phyloP scores from a whole-genome alignment of 768 basidiomycete genomes.

The Auriscalpium microsporum region DNA sequence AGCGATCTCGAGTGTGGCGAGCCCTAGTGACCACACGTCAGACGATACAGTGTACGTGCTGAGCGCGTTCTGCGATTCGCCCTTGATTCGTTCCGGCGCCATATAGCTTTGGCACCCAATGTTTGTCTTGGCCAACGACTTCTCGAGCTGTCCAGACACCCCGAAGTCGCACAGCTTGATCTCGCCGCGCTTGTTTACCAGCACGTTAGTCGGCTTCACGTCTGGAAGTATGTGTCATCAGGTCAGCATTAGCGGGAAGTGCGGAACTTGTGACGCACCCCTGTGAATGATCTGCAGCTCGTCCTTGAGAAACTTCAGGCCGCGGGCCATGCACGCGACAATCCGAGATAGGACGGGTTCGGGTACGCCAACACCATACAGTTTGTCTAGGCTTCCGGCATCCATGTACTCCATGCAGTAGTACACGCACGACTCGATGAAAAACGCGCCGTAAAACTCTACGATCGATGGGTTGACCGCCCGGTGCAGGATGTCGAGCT shows the following conservation, averaged over 20 bases:
- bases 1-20: constrained; percentile 89
- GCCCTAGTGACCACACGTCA: constrained; percentile 95
- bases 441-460: constrained; percentile 98
- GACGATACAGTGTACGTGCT: constrained; percentile 94
- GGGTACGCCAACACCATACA: constrained; percentile 42
- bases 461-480: constrained; percentile 88
- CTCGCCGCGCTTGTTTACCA: constrained; percentile 80
- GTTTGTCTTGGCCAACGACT: constrained; percentile 93
- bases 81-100: constrained; percentile 97
- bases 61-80: constrained; percentile 79
- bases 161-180: constrained; percentile 98
- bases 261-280: constrained; percentile 29
- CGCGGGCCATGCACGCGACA: constrained; percentile 73
- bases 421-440: constrained; percentile 99
- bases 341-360: constrained; percentile 83
- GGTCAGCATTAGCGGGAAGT: neutral
- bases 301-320: constrained; percentile 93
- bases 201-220: constrained; percentile 91
- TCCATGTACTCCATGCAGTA: constrained; percentile 99
- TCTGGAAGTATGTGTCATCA: constrained; percentile 32
- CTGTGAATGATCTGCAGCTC: constrained; percentile 81
- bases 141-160: constrained; percentile 96
- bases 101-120: constrained; percentile 99
- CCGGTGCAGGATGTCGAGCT: constrained; percentile 94
- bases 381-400: constrained; percentile 88